A percentile compares a stretch with the other conserved stretches of the same genome.
Conservation (phyloP, 1,284 basidiomycete species). For the Tetrapyrgos nigripes region DNA sequence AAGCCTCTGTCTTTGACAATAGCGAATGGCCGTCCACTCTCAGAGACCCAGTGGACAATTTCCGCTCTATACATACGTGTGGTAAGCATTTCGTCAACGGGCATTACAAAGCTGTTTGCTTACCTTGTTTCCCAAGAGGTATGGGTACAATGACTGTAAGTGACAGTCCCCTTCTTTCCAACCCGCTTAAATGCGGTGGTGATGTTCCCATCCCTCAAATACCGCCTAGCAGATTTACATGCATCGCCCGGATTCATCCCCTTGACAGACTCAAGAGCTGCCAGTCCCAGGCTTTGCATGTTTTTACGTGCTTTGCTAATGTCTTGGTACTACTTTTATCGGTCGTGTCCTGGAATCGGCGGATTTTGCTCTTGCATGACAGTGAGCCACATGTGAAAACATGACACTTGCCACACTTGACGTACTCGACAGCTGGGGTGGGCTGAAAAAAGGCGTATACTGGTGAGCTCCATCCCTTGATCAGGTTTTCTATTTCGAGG, state of each 20-base stretch:
- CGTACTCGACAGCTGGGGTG: background rate
- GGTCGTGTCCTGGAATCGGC: constrained; percentile 24
- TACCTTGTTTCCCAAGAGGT: constrained; percentile 16
- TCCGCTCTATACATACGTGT: background rate
- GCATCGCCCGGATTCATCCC: background rate
- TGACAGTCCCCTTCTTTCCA: constrained; percentile 18
- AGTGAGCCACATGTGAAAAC: background rate
- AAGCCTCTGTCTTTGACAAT: background rate
- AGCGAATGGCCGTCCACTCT: background rate
- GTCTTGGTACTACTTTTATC: constrained; percentile 36
- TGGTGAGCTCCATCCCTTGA: background rate
- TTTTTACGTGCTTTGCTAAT: too few species aligned
- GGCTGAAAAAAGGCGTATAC: constrained; percentile 5
- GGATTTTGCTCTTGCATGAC: background rate
- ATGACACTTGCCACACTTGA: background rate
- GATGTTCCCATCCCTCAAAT: constrained; percentile 13
- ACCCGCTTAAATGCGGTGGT: constrained; percentile 18
- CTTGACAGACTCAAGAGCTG: constrained; percentile 7
- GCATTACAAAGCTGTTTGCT: background rate
- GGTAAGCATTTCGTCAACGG: background rate
- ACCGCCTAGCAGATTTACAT: background rate
- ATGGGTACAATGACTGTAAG: constrained; percentile 23
- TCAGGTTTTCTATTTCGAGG: too few species aligned
- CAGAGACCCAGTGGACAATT: background rate
- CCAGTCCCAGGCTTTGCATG: constrained; percentile 31